Evolutionary conservation across 1,139 yeast genomes (phyloP).

Genomic region (Saccharomycopsis crataegensis): DNA sequence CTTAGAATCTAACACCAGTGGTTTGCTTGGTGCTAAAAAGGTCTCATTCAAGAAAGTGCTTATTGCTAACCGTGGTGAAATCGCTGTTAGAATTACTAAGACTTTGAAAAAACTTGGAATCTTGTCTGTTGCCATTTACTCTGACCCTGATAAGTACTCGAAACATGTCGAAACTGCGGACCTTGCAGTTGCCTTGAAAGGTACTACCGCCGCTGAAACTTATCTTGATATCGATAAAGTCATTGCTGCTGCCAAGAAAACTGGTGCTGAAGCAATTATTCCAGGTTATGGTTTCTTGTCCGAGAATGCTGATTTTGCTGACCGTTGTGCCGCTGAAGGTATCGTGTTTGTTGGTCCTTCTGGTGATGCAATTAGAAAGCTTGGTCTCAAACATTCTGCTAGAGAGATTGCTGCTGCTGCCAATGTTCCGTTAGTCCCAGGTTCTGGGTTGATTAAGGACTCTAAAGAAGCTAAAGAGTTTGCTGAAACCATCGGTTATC

Average conservation of each 20-base stretch:
- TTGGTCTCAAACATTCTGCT: slow-evolving; percentile 94
- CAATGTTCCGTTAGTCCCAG: slow-evolving; percentile 92
- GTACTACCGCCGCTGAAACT: slow-evolving; percentile 82
- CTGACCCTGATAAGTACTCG: slow-evolving; percentile 85
- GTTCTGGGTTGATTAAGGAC: slow-evolving; percentile 70
- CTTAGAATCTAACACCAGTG: slow-evolving; percentile 21
- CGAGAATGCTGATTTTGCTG: slow-evolving; percentile 94
- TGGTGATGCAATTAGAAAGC: slow-evolving; percentile 81
- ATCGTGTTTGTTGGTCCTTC: slow-evolving; percentile 93
- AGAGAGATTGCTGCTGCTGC: slow-evolving; percentile 86
- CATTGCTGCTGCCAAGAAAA: slow-evolving; percentile 70
- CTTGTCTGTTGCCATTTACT: slow-evolving; percentile 77
- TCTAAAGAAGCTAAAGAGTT: slow-evolving; percentile 67
- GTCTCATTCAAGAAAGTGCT: slow-evolving; percentile 77
- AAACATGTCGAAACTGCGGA: slow-evolving; percentile 82
- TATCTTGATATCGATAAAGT: slow-evolving; percentile 81
- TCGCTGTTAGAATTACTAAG: slow-evolving; percentile 87
- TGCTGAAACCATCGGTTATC: slow-evolving; percentile 71
- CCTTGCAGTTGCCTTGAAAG: slow-evolving; percentile 69
- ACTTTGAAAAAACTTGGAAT: slow-evolving; percentile 78
- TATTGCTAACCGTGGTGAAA: slow-evolving; percentile 97
- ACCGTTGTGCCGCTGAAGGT: slow-evolving; percentile 73
- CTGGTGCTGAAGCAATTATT: slow-evolving; percentile 85
- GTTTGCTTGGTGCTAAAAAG: slow-evolving; percentile 6
- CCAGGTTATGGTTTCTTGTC: slow-evolving; percentile 97